Conservation (phyloP, 208 protist species). For the Crithidia sp. region DNA sequence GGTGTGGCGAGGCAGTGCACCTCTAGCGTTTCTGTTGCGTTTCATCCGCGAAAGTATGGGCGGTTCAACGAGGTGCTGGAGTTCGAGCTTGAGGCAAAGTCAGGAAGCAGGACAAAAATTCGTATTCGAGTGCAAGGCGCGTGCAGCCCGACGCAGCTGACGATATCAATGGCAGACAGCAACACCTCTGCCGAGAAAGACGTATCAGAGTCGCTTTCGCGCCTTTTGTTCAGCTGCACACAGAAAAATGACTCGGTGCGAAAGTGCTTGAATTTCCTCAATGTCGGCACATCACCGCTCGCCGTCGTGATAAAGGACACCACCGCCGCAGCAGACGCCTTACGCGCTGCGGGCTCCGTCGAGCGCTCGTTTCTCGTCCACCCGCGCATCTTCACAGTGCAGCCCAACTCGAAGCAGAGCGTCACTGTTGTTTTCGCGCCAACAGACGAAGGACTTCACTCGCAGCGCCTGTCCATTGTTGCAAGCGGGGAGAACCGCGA, state of each 20-base stretch:
- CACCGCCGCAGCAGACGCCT: constrained; percentile 4
- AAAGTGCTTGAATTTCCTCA: constrained; percentile 41
- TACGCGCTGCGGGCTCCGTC: background rate
- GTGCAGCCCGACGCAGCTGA: constrained; percentile 64
- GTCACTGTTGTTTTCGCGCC: constrained; percentile 33
- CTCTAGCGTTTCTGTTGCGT: constrained; percentile 48
- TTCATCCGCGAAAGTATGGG: constrained; percentile 69
- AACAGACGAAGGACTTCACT: constrained; percentile 21
- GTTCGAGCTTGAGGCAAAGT: constrained; percentile 31
- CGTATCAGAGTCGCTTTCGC: constrained; percentile 28
- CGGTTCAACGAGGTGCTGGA: constrained; percentile 47
- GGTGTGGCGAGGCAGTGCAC: constrained; percentile 36
- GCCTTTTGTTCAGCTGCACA: constrained; percentile 47
- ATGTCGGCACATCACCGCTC: constrained; percentile 63
- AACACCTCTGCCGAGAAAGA: constrained; percentile 11
- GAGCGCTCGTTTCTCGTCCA: constrained; percentile 29
- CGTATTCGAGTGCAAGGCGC: constrained; percentile 36
- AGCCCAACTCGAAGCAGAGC: constrained; percentile 25
- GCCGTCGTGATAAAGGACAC: constrained; percentile 51
- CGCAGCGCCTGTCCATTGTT: constrained; percentile 21
- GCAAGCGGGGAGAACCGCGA: constrained; percentile 31
- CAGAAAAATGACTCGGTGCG: constrained; percentile 25
- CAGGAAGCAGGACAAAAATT: constrained; percentile 1
- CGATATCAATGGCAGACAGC: constrained; percentile 37
- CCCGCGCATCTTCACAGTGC: constrained; percentile 27